Evolutionary conservation across 2,329 filamentous ascomycete genomes (phyloP).

Genomic region (Fusarium sp.): DNA sequence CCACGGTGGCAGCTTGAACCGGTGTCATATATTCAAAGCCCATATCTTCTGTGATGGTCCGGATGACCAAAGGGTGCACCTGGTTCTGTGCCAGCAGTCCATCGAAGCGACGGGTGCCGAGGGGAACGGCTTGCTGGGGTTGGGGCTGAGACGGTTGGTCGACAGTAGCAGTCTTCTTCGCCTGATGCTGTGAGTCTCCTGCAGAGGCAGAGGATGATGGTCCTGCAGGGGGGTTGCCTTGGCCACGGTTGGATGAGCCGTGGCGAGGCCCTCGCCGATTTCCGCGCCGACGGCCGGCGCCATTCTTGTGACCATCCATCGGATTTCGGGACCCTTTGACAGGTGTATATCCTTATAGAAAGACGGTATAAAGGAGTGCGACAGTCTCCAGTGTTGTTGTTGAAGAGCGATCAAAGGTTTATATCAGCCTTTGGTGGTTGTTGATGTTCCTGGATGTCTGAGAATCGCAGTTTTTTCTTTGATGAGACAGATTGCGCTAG

Average conservation of each 20-base stretch:
- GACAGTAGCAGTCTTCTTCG: neutral
- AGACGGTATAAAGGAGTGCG: neutral
- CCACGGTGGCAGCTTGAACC: conserved; percentile 65
- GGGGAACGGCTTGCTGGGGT: conserved; percentile 48
- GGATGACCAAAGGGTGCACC: conserved; percentile 60
- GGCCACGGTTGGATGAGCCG: neutral
- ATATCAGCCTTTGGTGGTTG: neutral
- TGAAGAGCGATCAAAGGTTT: neutral
- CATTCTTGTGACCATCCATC: conserved; percentile 28
- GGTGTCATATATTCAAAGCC: conserved; percentile 66
- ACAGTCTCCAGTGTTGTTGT: neutral
- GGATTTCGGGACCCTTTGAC: neutral
- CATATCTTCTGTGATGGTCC: conserved; percentile 62
- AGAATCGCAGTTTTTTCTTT: neutral
- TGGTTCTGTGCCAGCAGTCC: conserved; percentile 55
- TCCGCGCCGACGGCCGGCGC: conserved; percentile 17
- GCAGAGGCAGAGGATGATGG: neutral
- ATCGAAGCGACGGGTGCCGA: conserved; percentile 60
- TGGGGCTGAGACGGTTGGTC: neutral
- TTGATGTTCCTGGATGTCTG: neutral
- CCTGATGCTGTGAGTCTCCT: neutral
- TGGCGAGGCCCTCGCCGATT: conserved; percentile 14
- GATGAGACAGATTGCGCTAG: neutral
- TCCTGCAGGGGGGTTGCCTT: neutral
- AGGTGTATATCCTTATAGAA: neutral